Percentiles rank a stretch among this genome's conserved stretches.
phyloP scores from a whole-genome alignment of 2,329 filamentous ascomycete species.

The Fusarium sterilihyphosum region DNA sequence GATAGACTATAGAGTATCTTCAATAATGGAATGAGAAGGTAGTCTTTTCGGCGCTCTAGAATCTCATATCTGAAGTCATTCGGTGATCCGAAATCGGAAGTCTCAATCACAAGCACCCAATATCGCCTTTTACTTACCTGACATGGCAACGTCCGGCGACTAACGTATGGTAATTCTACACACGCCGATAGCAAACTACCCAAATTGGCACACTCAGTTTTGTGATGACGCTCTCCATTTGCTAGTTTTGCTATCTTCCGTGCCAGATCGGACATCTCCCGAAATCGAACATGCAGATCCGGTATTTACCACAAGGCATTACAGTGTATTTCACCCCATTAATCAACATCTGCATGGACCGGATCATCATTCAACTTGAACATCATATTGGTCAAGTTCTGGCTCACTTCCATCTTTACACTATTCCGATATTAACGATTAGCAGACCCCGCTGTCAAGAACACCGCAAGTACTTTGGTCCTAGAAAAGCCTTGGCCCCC shows the following conservation, averaged over 20 bases:
- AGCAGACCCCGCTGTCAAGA: neutral
- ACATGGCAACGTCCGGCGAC: no score
- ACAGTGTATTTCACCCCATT: no score
- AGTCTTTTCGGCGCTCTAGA: neutral
- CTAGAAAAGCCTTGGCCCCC: neutral
- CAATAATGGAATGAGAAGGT: fast-evolving
- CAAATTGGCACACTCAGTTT: fast-evolving
- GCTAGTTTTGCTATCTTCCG: neutral
- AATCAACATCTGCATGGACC: no score
- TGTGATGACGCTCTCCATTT: neutral
- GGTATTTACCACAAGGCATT: neutral
- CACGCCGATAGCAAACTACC: neutral
- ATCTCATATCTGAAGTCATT: neutral
- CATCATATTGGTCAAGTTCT: neutral
- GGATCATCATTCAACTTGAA: fast-evolving
- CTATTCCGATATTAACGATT: no score
- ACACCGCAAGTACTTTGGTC: neutral
- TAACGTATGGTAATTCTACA: neutral
- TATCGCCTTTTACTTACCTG: no score
- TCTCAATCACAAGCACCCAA: neutral
- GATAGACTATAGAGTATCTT: neutral
- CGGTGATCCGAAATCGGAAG: neutral
- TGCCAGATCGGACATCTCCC: neutral
- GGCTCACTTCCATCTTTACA: neutral
- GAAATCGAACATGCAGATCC: neutral